Evolutionary conservation across 1,284 basidiomycete genomes (phyloP), one percentile per base, ranked within the genome.

Genomic region (Tilletia setariae): DNA sequence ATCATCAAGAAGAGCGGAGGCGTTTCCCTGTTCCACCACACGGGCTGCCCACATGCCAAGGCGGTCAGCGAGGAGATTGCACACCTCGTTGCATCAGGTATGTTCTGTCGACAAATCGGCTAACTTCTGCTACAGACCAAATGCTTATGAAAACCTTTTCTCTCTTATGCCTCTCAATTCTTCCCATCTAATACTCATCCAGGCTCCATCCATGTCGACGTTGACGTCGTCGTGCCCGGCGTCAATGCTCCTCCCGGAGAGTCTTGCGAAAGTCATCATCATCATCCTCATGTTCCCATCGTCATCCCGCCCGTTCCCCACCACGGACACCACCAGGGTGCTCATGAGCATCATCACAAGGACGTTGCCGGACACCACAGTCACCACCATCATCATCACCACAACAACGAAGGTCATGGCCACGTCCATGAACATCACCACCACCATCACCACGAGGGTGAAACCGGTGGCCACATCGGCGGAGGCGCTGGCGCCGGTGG

Each of bases 161-260:
- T n/a, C n/a, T n/a, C 35, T 40, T 40, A 40, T 40, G 35, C 35
- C n/a, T 40, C 4, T 6, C 35, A 40, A 40, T 40, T 53, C n/a
- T 25, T 15, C 1, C 19, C 6, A 1, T 19, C 3, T 21, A 16
- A 16, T 16, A 28, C 6, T 16, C 13, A 7, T 7, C 32, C 32
- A 61, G 56, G 56, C 28, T 32, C 30, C 16, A 61, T 61, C 56
- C 9, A 28, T 2, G 56, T 61, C 56, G 30, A 61, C 15, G 32
- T 35, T 30, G 15, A 61, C 56, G 13, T 7, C 3, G 13, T 15
- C 2, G 32, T 61, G 8, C 56, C 56, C 16, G 56, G 56, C 21
- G 19, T 61, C 56, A 61, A 61, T 30, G 56, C 56, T 61, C 56
- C 56, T 1, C 28, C 56, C 19, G 35, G 35, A 4, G 35, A 4